A percentile compares a stretch with the other conserved stretches of the same genome.
phyloP scores from a whole-genome alignment of 225 moss, liverwort and hornwort species.

The Physcomitrium patens region DNA sequence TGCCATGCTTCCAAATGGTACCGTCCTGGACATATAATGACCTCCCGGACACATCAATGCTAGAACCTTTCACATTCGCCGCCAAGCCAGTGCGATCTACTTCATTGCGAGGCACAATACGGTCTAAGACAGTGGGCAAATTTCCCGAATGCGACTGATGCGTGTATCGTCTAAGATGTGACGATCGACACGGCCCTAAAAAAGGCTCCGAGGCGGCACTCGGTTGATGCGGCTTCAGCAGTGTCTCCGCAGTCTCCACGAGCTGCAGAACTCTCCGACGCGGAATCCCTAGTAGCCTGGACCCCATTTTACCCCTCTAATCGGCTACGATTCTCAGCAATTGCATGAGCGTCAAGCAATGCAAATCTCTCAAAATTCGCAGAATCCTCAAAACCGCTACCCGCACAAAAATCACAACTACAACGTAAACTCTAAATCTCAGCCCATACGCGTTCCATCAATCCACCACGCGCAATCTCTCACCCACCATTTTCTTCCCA shows the following conservation, averaged over 20 bases:
- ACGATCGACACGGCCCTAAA: conserved; percentile 25
- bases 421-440: conserved; percentile 22
- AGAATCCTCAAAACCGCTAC: background rate
- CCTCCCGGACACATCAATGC: conserved; percentile 32
- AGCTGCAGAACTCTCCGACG: conserved; percentile 52
- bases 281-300: conserved; percentile 46
- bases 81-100: conserved; percentile 9
- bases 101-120: conserved; percentile 34
- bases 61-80: conserved; percentile 11
- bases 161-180: conserved; percentile 24
- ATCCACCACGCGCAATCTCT: conserved; percentile 21
- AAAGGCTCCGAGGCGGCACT: conserved; percentile 14
- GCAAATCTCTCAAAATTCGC: conserved; percentile 2
- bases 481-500: conserved; percentile 10
- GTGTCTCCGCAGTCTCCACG: conserved; percentile 35
- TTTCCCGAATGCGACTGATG: conserved; percentile 17
- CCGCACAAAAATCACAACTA: conserved; percentile 1
- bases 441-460: conserved; percentile 28
- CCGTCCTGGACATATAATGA: conserved; percentile 48
- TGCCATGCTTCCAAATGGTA: conserved; percentile 46
- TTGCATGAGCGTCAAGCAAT: conserved; percentile 41
- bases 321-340: conserved; percentile 20
- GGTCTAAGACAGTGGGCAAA: conserved; percentile 35
- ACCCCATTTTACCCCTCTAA: conserved; percentile 50
- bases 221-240: conserved; percentile 32